phyloP scores from a whole-genome alignment of 2,329 filamentous ascomycete genomes.

The Colletotrichum sp. region DNA sequence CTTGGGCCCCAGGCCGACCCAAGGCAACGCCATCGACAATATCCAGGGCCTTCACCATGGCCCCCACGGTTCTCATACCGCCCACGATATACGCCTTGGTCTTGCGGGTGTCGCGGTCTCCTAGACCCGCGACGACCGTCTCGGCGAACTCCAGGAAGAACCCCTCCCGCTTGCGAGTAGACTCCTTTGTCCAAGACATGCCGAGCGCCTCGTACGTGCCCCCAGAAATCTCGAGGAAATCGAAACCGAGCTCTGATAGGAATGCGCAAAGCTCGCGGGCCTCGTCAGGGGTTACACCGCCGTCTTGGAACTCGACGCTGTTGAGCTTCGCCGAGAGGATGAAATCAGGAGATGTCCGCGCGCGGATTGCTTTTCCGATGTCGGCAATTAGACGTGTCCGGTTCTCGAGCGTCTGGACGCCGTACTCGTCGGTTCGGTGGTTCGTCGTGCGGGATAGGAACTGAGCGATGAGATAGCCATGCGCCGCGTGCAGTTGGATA shows the following conservation, averaged over 20 bases:
- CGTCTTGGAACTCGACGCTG: slow-evolving; percentile 59
- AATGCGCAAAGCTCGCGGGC: slow-evolving; percentile 49
- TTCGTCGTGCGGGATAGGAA: slow-evolving; percentile 57
- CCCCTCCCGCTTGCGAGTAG: slow-evolving; percentile 59
- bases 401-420: slow-evolving; percentile 45
- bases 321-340: slow-evolving; percentile 64
- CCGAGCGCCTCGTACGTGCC: slow-evolving; percentile 63
- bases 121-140: slow-evolving; percentile 44
- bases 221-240: slow-evolving; percentile 65
- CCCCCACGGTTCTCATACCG: slow-evolving; percentile 58
- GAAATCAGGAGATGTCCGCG: slow-evolving; percentile 31
- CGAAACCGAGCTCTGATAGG: slow-evolving; percentile 53
- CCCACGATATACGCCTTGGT: slow-evolving; percentile 66
- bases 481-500: slow-evolving; percentile 56
- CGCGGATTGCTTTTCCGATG: slow-evolving; percentile 38
- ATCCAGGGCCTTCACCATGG: slow-evolving; percentile 61
- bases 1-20: slow-evolving; percentile 39
- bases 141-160: slow-evolving; percentile 69
- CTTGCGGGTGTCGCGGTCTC: not conserved
- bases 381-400: slow-evolving; percentile 50
- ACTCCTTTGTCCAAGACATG: slow-evolving; percentile 56
- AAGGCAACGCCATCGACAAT: slow-evolving; percentile 66
- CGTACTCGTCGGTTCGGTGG: slow-evolving; percentile 56
- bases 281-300: slow-evolving; percentile 56
- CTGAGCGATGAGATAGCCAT: slow-evolving; percentile 59